Base-by-base conservation (phyloP, 805 yeast species). In the Starmerella cellae region DNA sequence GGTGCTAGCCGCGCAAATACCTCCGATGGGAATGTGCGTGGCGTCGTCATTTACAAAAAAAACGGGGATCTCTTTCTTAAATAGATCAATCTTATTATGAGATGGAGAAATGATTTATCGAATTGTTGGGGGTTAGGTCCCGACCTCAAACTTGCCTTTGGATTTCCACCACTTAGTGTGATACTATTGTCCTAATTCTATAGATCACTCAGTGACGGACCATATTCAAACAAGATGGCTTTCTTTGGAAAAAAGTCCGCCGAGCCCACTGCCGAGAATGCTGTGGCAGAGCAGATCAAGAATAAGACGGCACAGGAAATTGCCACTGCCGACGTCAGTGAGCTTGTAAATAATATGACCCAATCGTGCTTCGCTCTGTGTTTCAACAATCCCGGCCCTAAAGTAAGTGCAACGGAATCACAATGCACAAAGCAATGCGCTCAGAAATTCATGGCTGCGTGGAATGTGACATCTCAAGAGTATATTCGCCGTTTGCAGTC, bases 291-390 rank as follows among this genome's bases (percentile, higher is more conserved):
- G 43, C 41, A 39, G 35, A 40, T 40, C n/a, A 78, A 79, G 56
- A 70, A 72, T 22, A 82, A 79, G 56, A 76, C 87, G 43, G 68
- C 78, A 33, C 81, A 76, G 59, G 96, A 87, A 57, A 67, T 87
- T 48, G 95, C 95, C 2, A 73, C 83, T n/a, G 91, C 87, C 17
- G 82, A 85, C 61, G 95, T 94, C 28, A 79, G 88, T 2, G 87
- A 82, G 55, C 67, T 87, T 42, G 93, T 85, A 26, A 80, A 77
- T 62, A 79, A 82, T 55, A 72, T 83, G 58, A 79, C 94, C 11
- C 85, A 78, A 53, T 81, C 82, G 66, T 87, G 96, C 61, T 87
- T 81, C 60, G 79, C 79, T 38, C 74, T 76, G 59, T 87, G 96
- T 62, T 67, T 82, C 38, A 60, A 60, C 14, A 68, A 67, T 34